Percentiles rank a stretch among this genome's conserved stretches.
These are phyloP conservation scores for Catenaria anguillulae DNA, from an alignment of 371 early-diverging fungal genomes.

Conservation along the genomic window DNA sequence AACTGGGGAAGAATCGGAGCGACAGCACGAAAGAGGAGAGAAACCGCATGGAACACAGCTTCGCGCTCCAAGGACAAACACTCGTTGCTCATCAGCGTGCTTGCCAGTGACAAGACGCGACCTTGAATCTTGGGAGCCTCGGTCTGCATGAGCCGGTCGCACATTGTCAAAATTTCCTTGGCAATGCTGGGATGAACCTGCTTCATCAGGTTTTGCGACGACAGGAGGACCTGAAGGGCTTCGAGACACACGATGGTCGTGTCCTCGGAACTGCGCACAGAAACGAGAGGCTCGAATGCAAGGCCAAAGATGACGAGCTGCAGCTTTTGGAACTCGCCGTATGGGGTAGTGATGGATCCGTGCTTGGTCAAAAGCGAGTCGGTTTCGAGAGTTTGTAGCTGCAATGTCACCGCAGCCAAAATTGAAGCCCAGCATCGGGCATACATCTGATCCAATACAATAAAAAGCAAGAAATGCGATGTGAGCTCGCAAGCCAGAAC, in stretches of 20 bases:
- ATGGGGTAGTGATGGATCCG: neutral
- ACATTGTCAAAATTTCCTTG: neutral
- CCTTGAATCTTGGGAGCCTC: neutral
- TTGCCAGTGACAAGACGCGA: neutral
- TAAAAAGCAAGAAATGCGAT: too few species aligned
- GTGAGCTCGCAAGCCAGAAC: too few species aligned
- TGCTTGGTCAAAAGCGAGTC: neutral
- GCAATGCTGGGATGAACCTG: neutral
- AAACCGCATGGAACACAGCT: neutral
- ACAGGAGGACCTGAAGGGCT: neutral
- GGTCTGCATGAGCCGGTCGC: conserved; percentile 1
- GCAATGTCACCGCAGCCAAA: neutral
- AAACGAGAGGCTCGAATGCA: neutral
- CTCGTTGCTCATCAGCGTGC: neutral
- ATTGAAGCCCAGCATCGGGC: neutral
- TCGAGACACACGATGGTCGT: neutral
- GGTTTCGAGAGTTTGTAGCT: neutral
- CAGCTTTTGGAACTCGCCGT: neutral
- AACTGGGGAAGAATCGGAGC: neutral
- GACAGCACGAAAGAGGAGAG: neutral
- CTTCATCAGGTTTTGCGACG: neutral
- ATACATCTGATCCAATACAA: neutral
- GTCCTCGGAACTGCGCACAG: neutral
- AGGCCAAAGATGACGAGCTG: neutral
- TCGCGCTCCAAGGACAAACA: neutral